These are phyloP conservation scores for Vitellaria paradoxa DNA, from an alignment of 179 eudicot genomes.

Conservation along the genomic window DNA sequence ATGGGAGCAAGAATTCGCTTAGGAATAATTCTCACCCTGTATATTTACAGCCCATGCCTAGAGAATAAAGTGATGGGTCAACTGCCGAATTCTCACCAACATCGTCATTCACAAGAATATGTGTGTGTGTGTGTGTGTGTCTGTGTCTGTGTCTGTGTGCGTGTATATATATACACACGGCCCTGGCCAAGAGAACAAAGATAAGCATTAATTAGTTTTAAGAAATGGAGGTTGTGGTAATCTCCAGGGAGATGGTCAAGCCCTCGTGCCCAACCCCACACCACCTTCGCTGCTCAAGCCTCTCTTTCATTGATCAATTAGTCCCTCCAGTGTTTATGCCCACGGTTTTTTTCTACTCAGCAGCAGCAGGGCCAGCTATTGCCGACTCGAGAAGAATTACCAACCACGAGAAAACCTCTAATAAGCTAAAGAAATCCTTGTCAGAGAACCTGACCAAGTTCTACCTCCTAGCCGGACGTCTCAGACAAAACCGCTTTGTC, in stretches of 20 bases:
- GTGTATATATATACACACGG: no score
- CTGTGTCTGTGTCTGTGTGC: no score
- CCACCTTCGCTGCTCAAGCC: not conserved
- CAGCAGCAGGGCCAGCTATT: not conserved
- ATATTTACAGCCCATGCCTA: no score
- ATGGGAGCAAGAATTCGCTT: no score
- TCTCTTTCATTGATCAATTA: not conserved
- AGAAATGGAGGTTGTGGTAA: conserved; percentile 6
- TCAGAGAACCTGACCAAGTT: not conserved
- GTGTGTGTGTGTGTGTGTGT: no score
- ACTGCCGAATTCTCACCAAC: no score
- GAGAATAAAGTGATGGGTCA: no score
- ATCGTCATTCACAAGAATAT: no score
- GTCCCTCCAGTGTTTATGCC: not conserved
- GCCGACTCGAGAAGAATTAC: not conserved
- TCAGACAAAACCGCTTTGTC: not conserved
- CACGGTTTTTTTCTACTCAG: not conserved
- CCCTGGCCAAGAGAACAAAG: no score
- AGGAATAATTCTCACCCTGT: no score
- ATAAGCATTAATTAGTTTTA: no score
- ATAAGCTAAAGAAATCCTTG: not conserved
- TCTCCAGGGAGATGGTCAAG: not conserved
- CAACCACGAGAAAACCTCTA: not conserved
- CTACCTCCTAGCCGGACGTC: conserved; percentile 1
- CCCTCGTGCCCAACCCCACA: conserved; percentile 4